Percentiles rank a stretch among this genome's conserved stretches.
These are phyloP conservation scores for Astragalus membranaceus DNA, from an alignment of 306 rosid species.

Conservation along the genomic window DNA sequence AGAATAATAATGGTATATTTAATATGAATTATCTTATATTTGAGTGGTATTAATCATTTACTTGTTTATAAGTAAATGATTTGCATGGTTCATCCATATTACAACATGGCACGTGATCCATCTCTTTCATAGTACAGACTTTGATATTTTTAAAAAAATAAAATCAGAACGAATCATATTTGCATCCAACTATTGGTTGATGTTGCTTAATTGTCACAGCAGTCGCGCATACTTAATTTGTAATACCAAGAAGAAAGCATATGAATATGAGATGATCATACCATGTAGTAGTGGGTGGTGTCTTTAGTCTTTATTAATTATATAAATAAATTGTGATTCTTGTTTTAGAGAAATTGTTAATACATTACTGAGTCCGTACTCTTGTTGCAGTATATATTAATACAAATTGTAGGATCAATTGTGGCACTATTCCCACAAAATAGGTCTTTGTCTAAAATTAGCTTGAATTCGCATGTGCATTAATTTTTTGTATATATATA, in stretches of 20 bases:
- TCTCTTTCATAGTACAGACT: conserved; percentile 6
- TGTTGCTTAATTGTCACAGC: background rate
- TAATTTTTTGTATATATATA: background rate
- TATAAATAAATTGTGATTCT: background rate
- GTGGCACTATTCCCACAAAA: background rate
- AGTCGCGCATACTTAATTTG: background rate
- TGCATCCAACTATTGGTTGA: conserved; percentile 17
- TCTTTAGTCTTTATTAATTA: background rate
- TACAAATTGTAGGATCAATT: background rate
- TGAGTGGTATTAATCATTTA: background rate
- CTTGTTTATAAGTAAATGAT: background rate
- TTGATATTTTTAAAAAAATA: background rate
- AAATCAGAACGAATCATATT: background rate
- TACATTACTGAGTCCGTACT: background rate
- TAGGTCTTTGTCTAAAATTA: background rate
- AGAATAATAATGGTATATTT: no score
- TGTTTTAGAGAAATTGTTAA: background rate
- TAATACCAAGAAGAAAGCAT: background rate
- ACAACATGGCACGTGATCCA: conserved; percentile 17
- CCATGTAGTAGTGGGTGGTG: background rate
- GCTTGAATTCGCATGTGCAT: conserved; percentile 9
- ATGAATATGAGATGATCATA: background rate
- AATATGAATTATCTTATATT: background rate
- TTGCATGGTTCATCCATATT: background rate
- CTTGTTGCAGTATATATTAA: background rate